phyloP scores from a whole-genome alignment of 108 stramenopile genomes.

The Conticribra weissflogii region DNA sequence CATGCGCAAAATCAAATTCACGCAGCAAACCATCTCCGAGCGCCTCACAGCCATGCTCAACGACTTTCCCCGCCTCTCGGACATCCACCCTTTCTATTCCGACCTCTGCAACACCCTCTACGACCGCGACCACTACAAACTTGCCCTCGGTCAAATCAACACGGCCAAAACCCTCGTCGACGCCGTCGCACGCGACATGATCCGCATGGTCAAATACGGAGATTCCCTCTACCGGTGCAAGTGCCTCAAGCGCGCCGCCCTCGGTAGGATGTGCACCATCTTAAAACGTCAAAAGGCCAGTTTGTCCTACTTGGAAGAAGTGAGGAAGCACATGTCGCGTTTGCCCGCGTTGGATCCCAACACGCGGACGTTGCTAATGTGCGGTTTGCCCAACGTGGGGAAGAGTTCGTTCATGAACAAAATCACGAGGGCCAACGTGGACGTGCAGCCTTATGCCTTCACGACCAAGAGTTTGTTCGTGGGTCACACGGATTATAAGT shows the following conservation, averaged over 20 bases:
- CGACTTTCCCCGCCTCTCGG: constrained; percentile 98
- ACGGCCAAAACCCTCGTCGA: constrained; percentile 93
- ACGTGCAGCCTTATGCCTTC: constrained; percentile 99
- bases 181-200: constrained; percentile 94
- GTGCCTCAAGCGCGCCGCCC: constrained; percentile 97
- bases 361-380: constrained; percentile 97
- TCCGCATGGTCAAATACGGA: constrained; percentile 98
- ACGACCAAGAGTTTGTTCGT: constrained; percentile 99
- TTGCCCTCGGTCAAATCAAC: constrained; percentile 98
- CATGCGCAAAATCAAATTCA: constrained; percentile 99
- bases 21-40: constrained; percentile 96
- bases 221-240: constrained; percentile 99
- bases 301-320: constrained; percentile 97
- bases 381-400: constrained; percentile 98
- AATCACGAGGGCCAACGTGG: constrained; percentile 98
- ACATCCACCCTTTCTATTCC: constrained; percentile 99
- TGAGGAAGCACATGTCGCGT: constrained; percentile 97
- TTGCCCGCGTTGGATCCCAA: constrained; percentile 98
- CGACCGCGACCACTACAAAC: constrained; percentile 99
- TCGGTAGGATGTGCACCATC: constrained; percentile 99
- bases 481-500: constrained; percentile 98
- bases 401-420: constrained; percentile 99
- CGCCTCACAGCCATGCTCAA: constrained; percentile 88
- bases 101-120: constrained; percentile 99
- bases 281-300: constrained; percentile 96